A percentile compares a stretch with the other conserved stretches of the same genome.
These are phyloP conservation scores for Entelexis paramagnoliae DNA, from an alignment of 1,139 yeast species.

Conservation along the genomic window DNA sequence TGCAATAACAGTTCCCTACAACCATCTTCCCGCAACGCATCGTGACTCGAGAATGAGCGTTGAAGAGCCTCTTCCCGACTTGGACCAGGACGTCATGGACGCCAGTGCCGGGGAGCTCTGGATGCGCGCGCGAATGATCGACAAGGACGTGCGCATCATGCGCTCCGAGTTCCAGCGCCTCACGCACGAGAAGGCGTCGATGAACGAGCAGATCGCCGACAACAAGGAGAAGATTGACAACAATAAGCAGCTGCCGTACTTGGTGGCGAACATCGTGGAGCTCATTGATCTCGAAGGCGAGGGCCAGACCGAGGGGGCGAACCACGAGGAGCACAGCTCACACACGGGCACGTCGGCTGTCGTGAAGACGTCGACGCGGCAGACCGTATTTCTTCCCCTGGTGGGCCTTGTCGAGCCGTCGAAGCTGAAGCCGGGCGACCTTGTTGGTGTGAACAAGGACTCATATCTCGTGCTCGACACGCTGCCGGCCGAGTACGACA, in stretches of 20 bases:
- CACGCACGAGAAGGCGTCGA: conserved; percentile 82
- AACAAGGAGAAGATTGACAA: conserved; percentile 93
- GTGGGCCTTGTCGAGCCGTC: conserved; percentile 91
- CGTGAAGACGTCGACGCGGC: conserved; percentile 92
- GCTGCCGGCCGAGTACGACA: conserved; percentile 92
- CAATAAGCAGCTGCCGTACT: conserved; percentile 88
- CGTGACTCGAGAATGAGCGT: conserved; percentile 14
- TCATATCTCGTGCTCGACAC: conserved; percentile 89
- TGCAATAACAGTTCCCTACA: not conserved
- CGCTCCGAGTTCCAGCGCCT: conserved; percentile 84
- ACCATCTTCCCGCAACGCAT: not conserved
- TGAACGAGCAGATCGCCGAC: conserved; percentile 90
- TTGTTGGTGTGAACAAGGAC: conserved; percentile 96
- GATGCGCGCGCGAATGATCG: conserved; percentile 78
- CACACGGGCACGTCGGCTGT: conserved; percentile 96
- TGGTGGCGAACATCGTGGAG: conserved; percentile 97
- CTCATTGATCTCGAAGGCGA: conserved; percentile 83
- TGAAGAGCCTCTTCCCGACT: conserved; percentile 28
- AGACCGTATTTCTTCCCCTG: conserved; percentile 90
- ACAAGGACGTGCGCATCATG: conserved; percentile 93
- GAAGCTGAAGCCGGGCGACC: conserved; percentile 82
- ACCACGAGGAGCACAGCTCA: conserved; percentile 84
- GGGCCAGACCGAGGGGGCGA: conserved; percentile 86
- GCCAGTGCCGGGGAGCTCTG: conserved; percentile 74
- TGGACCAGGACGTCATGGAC: conserved; percentile 72